phyloP scores from a whole-genome alignment of 345 rosid species.

The Bruguiera gymnorhiza region DNA sequence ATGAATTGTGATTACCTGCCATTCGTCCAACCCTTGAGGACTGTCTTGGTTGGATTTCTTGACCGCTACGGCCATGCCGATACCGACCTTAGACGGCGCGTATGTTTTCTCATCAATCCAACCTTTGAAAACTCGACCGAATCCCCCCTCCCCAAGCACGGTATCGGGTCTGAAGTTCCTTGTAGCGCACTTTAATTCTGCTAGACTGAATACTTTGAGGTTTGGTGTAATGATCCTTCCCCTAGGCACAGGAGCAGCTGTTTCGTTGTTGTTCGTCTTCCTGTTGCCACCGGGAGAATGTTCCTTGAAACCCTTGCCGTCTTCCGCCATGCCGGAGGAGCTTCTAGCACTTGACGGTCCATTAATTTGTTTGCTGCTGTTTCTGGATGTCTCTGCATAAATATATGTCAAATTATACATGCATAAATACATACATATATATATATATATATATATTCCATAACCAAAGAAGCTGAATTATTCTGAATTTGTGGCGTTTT shows the following conservation, averaged over 20 bases:
- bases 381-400: background rate
- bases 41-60: slow-evolving; percentile 80
- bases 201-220: slow-evolving; percentile 53
- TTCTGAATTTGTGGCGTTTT: no score
- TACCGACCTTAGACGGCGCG: slow-evolving; percentile 57
- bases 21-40: slow-evolving; percentile 64
- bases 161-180: slow-evolving; percentile 73
- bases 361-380: background rate
- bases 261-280: background rate
- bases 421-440: background rate
- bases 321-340: background rate
- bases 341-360: background rate
- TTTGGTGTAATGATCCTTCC: slow-evolving; percentile 27
- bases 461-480: background rate
- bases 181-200: slow-evolving; percentile 59
- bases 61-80: slow-evolving; percentile 80
- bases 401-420: background rate
- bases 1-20: slow-evolving; percentile 51
- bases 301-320: background rate
- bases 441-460: background rate
- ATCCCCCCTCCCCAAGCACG: slow-evolving; percentile 84
- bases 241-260: background rate
- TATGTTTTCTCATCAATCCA: slow-evolving; percentile 59
- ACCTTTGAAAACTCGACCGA: slow-evolving; percentile 83
- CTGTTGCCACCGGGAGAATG: background rate